Evolutionary conservation across 495 filamentous ascomycete genomes (phyloP).

Genomic region (Poronia punctata): DNA sequence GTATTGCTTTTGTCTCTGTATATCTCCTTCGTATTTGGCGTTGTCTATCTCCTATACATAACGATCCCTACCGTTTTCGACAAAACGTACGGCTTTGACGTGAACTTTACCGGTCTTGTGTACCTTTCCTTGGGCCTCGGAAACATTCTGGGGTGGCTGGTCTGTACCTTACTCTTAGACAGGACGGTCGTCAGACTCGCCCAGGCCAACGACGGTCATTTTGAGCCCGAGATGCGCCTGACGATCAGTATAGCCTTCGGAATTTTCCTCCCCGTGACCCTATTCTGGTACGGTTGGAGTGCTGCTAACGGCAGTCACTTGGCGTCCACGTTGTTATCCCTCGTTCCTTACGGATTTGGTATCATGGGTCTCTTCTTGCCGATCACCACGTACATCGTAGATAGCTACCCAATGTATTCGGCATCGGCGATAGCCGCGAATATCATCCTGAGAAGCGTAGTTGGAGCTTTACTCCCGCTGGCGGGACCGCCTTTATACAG

Average conservation of each 20-base stretch:
- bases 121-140: slow-evolving; percentile 42
- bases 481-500: too few relatives aligned
- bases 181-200: slow-evolving; percentile 33
- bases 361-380: too few relatives aligned
- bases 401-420: too few relatives aligned
- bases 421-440: too few relatives aligned
- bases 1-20: slow-evolving; percentile 64
- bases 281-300: slow-evolving; percentile 44
- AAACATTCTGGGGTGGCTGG: slow-evolving; percentile 29
- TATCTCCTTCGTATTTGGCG: slow-evolving; percentile 68
- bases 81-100: slow-evolving; percentile 40
- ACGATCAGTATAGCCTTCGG: slow-evolving; percentile 32
- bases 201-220: slow-evolving; percentile 42
- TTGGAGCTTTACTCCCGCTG: too few relatives aligned
- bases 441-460: too few relatives aligned
- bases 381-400: too few relatives aligned
- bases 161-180: slow-evolving; percentile 33
- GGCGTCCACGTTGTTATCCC: too few relatives aligned
- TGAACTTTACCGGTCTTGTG: slow-evolving; percentile 31
- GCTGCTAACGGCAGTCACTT: not conserved
- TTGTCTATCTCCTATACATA: slow-evolving; percentile 71
- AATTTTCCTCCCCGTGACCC: slow-evolving; percentile 33
- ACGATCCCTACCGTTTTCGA: slow-evolving; percentile 58
- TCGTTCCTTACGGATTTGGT: too few relatives aligned
- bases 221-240: slow-evolving; percentile 52